Base-by-base conservation (phyloP, 2,329 filamentous ascomycete genomes). In the Trichocomaceae sp. region DNA sequence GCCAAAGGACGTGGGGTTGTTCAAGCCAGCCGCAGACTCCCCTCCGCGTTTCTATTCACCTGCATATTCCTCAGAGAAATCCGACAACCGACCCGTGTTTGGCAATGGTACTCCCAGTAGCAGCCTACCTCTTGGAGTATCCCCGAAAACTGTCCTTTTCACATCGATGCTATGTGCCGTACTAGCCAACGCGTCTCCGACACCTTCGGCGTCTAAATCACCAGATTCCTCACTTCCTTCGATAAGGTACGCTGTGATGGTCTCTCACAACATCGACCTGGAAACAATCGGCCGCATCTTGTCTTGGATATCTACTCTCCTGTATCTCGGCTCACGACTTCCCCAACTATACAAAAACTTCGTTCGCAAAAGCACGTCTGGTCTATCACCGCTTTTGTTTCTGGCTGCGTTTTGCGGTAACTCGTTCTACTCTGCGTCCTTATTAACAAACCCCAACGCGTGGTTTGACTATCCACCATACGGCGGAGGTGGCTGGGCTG, bases 341-440 rank as follows among this genome's bases (percentile, higher is more conserved):
- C 84, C 84, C 0, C 84, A 87, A 63, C 76, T 87, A 37, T 81
- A 83, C 72, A 83, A 85, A 63, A 87, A 87, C 69, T 80, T 81
- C 64, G 62, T 72, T 50, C 81, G 83, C 48, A 80, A 81, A 63
- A 84, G 82, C 44, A 86, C 83, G 10, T 76, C 83, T 1, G 84
- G 84, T 3, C 77, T 87, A 8, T 82, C 78, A 0, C 82, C 83
- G 0, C 70, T 81, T 0, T 77, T 87, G 48, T 87, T 87, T 70
- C 72, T 80, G 39, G 84, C 84, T 5, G 84, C 84, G 2, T 87
- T 87, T 65, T 80, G 79, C 62, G 84, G 84, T 2, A 87, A 87
- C 63, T 70, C 85, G 42, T 86, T 85, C 72, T 87, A 87, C 71
- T 83, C 81, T 9, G 68, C 73, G 26, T 84, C 83, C 0, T 70